Percentiles rank a stretch among this genome's conserved stretches.
phyloP scores from a whole-genome alignment of 768 basidiomycete species.

The Pleurotus giganteus region DNA sequence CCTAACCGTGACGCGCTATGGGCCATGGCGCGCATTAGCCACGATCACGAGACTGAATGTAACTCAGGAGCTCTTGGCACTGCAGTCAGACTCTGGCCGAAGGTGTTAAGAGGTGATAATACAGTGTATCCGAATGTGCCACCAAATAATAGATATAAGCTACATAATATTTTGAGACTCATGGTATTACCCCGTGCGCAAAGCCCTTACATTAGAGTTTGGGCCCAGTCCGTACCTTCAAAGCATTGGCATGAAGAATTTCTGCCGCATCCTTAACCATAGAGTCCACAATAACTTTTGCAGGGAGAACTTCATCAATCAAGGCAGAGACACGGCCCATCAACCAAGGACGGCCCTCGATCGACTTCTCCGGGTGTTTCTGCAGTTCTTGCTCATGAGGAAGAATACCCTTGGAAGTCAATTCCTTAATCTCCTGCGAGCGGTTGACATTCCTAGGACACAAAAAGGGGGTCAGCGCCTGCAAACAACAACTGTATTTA shows the following conservation, averaged over 20 bases:
- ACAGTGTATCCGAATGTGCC: not conserved
- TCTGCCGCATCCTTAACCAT: conserved; percentile 54
- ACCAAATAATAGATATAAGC: conserved; percentile 9
- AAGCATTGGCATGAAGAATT: conserved; percentile 32
- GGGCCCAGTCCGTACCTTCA: conserved; percentile 38
- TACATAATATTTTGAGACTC: conserved; percentile 1
- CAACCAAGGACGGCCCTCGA: conserved; percentile 68
- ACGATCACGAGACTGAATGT: not conserved
- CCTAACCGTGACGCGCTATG: not conserved
- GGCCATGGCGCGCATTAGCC: not conserved
- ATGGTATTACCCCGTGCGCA: not conserved
- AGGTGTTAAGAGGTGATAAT: not conserved
- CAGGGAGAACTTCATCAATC: conserved; percentile 76
- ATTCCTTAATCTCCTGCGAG: conserved; percentile 75
- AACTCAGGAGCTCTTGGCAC: no score
- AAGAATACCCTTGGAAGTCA: conserved; percentile 81
- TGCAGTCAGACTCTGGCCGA: no score
- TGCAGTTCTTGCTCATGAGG: conserved; percentile 71
- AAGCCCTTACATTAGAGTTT: conserved; percentile 38
- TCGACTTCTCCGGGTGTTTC: conserved; percentile 78
- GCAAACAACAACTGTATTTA: not conserved
- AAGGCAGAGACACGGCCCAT: conserved; percentile 81
- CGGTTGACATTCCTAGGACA: conserved; percentile 68
- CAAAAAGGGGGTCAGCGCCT: not conserved
- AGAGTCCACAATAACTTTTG: conserved; percentile 76